Evolutionary conservation across 2,329 filamentous ascomycete species (phyloP), one percentile per base, ranked within the genome.

Genomic region (Metarhizium robertsii): DNA sequence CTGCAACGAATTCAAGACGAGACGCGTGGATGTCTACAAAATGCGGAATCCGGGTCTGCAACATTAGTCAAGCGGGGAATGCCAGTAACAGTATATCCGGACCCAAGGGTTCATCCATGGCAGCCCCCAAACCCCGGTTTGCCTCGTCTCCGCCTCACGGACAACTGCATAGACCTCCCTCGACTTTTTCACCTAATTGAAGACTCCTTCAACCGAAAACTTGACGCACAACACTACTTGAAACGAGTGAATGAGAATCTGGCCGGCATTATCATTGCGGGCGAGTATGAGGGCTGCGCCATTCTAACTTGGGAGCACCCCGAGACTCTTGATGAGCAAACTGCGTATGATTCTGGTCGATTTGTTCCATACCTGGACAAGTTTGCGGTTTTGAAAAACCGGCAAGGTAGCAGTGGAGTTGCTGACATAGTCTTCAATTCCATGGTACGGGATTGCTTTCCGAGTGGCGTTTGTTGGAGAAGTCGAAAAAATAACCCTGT

Each of bases 391-490:
- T 77, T 96, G 16, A 92, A 88, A 61, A 86, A 84, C 58, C 88
- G 86, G 13, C 94, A 99, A 69, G 94, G 94, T 0, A 89, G 88
- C 0, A 90, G 90, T 1, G 92, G 94, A 3, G 92, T 97, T 3
- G 92, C 94, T 1, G 94, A 99, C 66, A 87, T 97, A 43, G 88
- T 99, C 7, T 99, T 97, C 73, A 96, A 95, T 59, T 87, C 91
- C 38, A 95, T 99, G 88, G 90, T 96, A 5, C 81, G 88, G 32
- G 84, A 86, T 20, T 96, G 92, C 64, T 95, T 97, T 62, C 92
- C 92, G 0, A 72, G 83, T 2, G 94, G 94, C 1, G 88, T 97
- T 2, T 95, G 92, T 66, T 99, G 94, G 94, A 79, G 92, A 55
- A 95, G 89, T 67, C 79, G 94, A 53, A 87, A 87, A 65, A 84